phyloP scores from a whole-genome alignment of 1,139 yeast genomes.

The Hyphopichia khmerensis region DNA sequence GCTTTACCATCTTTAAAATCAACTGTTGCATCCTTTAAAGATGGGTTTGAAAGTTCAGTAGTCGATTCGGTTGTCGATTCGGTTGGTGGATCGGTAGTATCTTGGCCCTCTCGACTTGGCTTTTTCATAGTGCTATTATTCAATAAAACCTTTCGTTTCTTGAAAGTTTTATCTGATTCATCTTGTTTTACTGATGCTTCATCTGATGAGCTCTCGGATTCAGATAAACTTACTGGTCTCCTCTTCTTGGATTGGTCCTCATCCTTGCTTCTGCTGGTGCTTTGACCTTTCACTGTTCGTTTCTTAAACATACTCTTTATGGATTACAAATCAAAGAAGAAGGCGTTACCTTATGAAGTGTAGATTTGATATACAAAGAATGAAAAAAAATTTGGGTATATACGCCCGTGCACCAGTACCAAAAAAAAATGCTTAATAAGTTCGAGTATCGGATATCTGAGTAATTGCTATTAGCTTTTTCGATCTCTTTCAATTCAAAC shows the following conservation, averaged over 20 bases:
- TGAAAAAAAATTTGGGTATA: neutral
- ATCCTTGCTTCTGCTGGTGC: slow-evolving; percentile 11
- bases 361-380: too few species aligned
- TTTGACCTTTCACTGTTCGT: slow-evolving; percentile 22
- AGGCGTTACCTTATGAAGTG: too few species aligned
- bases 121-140: neutral
- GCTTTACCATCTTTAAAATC: neutral
- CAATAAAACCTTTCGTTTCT: neutral
- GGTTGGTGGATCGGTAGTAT: too few species aligned
- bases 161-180: neutral
- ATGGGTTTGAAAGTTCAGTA: neutral
- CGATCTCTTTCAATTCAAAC: neutral
- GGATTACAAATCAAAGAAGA: neutral
- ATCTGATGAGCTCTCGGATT: slow-evolving; percentile 1
- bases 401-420: neutral
- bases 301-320: slow-evolving; percentile 33
- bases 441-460: neutral
- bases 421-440: neutral
- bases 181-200: slow-evolving; percentile 4
- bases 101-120: neutral
- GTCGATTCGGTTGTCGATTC: neutral
- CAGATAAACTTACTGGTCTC: neutral
- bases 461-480: neutral
- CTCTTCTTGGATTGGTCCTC: neutral
- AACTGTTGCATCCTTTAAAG: neutral